Evolutionary conservation across 1,284 basidiomycete genomes (phyloP), one percentile per base, ranked within the genome.

Genomic region (Termitomyces sp.): DNA sequence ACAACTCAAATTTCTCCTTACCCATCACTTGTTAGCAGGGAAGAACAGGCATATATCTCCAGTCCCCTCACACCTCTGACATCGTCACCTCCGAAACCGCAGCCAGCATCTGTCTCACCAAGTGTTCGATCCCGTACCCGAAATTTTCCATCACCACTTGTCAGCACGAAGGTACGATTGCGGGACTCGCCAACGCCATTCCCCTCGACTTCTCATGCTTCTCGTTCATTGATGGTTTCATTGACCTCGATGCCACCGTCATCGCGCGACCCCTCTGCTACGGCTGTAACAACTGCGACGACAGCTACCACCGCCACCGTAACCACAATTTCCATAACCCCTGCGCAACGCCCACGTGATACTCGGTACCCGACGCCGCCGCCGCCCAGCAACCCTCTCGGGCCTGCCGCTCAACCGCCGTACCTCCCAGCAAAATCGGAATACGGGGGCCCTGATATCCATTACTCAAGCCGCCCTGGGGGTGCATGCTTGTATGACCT

Each of bases 401-500:
- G 80, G 0, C 81, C 85, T 3, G 72, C 78, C 28, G 75, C 76
- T 0, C 71, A 69, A 41, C 62, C 65, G 31, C 83, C 83, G 5
- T 85, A 77, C 62, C 68, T 83, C 11, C 79, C 79, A 3, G 73
- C 71, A 11, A 63, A 64, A 44, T 75, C 72, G 1, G 70, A 71
- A 31, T 74, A 79, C 30, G 74, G 73, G 2, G 76, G 75, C 9
- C 69, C 70, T 5, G 62, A 67, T 26, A 60, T 74, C 0, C 62
- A 73, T 37, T 79, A 81, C 57, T 86, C 85, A 3, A 83, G 79
- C 59, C 79, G 87, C 19, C 80, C 82, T 9, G 77, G 79, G 26
- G 87, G 86, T 0, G 74, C 81, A 1, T 76, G 76, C 39, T 62
- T 88, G 9, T 86, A 76, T 55, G 87, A 90, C 62, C 67, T 86